Evolutionary conservation across 257 asterid genomes (phyloP).

Genomic region (Solanum pennellii): DNA sequence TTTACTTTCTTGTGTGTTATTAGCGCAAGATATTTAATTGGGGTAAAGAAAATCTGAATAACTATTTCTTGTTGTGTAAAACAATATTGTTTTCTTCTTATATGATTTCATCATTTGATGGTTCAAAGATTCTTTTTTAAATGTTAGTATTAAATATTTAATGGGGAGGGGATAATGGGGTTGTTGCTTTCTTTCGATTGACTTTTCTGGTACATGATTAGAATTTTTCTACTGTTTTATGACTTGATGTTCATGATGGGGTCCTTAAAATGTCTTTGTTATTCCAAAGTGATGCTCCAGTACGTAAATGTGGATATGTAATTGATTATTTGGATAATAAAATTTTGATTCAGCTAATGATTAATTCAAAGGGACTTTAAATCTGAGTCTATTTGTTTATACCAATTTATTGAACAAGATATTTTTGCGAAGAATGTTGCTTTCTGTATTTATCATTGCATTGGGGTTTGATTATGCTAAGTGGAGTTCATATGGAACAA

Average conservation of each 20-base stretch:
- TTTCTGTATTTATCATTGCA: neutral
- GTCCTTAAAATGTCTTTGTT: neutral
- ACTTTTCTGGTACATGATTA: neutral
- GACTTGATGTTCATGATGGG: neutral
- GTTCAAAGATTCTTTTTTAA: neutral
- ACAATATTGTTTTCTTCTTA: neutral
- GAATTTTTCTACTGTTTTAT: neutral
- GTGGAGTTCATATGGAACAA: neutral
- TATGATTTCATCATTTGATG: neutral
- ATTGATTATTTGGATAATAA: neutral
- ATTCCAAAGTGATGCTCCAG: neutral
- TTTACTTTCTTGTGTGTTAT: neutral
- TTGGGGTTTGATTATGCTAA: neutral
- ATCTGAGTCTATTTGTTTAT: neutral
- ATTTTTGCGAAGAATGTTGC: neutral
- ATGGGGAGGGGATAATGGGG: neutral
- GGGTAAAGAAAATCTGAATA: neutral
- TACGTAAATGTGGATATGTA: neutral
- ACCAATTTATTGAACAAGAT: neutral
- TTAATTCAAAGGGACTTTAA: neutral
- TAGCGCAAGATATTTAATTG: neutral
- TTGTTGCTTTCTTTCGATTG: neutral
- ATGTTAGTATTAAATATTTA: neutral
- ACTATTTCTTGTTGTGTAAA: neutral
- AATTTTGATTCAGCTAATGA: neutral